Evolutionary conservation across 352 stramenopile species (phyloP), one percentile per base, ranked within the genome.

Genomic region (Saprolegnia diclina): DNA sequence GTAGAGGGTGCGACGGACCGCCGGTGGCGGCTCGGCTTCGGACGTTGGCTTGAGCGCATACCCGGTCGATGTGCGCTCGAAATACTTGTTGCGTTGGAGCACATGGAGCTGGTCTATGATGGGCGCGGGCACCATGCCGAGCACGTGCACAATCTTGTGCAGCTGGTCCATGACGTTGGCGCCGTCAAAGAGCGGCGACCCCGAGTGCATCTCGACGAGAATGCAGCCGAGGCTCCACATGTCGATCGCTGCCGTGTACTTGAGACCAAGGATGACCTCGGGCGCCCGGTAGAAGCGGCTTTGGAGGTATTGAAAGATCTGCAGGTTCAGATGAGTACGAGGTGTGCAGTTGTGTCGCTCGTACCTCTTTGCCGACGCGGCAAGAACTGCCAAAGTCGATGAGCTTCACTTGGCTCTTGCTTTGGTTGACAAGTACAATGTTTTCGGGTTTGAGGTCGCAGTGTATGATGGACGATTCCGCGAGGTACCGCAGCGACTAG

Each of bases 401-500:
- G 4, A 99, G 81, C 79, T 99, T 99, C 61, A 99, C 89, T 21
- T 91, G 94, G 74, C 90, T 98, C 50, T 96, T 92, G 24, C 95
- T 97, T 3, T 91, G 90, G 64, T 97, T 85, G 44, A 90, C 81
- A 19, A 99, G 76, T 66, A 99, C 72, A 67, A 99, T 99, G 76
- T 99, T 99, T 78, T 99, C 97, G 5, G 97, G 97, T 76, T 99
- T 99, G 24, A 99, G 81, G 82, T 99, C 97, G 77, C 96, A 99
- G 78, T 99, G 97, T 63, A 99, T 98, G 38, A 99, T 90, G 72
- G 98, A 88, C 0, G 85, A 83, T 35, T 93, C 80, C 16, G 89
- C 81, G 57, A 98, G 78, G 63, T 95, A 98, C 37, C 89, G 79
- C 32, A 98, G 77, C 6, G 85, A 91, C 63, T 93, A 45, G 18